Evolutionary conservation across 2,329 filamentous ascomycete genomes (phyloP).

Genomic region (Lachnellula occidentalis): DNA sequence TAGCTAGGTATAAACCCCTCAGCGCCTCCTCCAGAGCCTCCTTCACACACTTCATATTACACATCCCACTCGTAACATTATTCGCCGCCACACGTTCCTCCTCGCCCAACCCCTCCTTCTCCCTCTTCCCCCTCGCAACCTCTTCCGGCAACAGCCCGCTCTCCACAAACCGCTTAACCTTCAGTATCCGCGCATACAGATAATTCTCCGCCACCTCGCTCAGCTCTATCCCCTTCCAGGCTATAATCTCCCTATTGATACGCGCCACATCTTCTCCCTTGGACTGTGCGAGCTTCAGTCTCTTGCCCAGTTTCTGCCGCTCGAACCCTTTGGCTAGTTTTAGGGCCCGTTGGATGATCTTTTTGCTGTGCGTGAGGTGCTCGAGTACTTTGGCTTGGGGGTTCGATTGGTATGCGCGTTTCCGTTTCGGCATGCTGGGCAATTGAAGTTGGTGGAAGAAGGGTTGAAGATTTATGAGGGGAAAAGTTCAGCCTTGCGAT

Average conservation of each 20-base stretch:
- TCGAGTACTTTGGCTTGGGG: conserved; percentile 38
- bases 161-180: conserved; percentile 43
- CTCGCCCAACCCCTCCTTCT: conserved; percentile 17
- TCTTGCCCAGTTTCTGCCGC: conserved; percentile 64
- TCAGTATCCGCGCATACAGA: conserved; percentile 44
- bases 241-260: conserved; percentile 55
- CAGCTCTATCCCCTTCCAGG: conserved; percentile 45
- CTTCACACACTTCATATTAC: conserved; percentile 47
- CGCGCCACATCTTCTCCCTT: conserved; percentile 48
- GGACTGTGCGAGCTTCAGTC: conserved; percentile 47
- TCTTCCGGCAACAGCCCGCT: conserved; percentile 39
- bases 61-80: conserved; percentile 50
- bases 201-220: conserved; percentile 40
- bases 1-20: conserved; percentile 25
- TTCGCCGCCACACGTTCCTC: conserved; percentile 33
- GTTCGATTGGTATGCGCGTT: conserved; percentile 41
- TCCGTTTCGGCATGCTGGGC: conserved; percentile 51
- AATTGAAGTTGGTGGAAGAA: background rate
- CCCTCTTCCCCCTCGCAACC: conserved; percentile 30
- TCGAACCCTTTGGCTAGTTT: conserved; percentile 73
- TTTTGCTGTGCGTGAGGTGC: conserved; percentile 49
- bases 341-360: conserved; percentile 59
- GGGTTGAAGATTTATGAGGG: background rate
- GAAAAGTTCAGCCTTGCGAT: conserved; percentile 14
- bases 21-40: conserved; percentile 39